Conservation (phyloP, 2,329 filamentous ascomycete species). For the Alternaria sp. region DNA sequence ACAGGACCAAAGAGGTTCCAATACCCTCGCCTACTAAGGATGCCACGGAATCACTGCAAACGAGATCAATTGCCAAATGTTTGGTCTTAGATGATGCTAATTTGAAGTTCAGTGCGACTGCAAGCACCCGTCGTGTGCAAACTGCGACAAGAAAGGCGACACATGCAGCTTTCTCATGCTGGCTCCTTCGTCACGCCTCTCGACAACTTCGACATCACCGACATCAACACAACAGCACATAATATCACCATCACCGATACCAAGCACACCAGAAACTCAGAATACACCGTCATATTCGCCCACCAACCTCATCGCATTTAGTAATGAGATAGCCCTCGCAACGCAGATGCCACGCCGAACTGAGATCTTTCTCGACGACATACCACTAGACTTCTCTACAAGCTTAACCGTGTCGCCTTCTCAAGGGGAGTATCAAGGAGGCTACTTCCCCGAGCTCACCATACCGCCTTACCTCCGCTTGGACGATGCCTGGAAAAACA, state of each 20-base stretch:
- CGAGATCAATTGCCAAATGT: neutral
- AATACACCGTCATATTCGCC: neutral
- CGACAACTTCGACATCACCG: constrained; percentile 15
- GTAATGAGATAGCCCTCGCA: constrained; percentile 12
- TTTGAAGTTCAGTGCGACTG: constrained; percentile 37
- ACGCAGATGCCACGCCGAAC: constrained; percentile 16
- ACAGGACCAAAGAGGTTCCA: neutral
- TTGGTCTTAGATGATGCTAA: constrained; percentile 18
- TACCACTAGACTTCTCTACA: neutral
- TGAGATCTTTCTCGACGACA: constrained; percentile 10
- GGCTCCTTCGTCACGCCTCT: constrained; percentile 39
- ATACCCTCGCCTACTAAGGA: neutral
- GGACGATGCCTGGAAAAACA: constrained; percentile 39
- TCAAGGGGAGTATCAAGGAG: neutral
- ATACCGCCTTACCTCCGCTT: constrained; percentile 31
- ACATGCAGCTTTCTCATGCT: constrained; percentile 44
- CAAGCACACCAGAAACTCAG: constrained; percentile 1
- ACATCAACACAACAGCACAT: constrained; percentile 5
- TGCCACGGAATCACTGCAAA: neutral
- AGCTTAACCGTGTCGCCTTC: neutral
- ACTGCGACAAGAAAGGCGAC: constrained; percentile 41
- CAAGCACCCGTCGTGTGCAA: constrained; percentile 40
- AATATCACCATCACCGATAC: constrained; percentile 3
- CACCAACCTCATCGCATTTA: constrained; percentile 3
- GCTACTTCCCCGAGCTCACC: constrained; percentile 11